Evolutionary conservation across 345 rosid species (phyloP).

Genomic region (Brassica juncea): DNA sequence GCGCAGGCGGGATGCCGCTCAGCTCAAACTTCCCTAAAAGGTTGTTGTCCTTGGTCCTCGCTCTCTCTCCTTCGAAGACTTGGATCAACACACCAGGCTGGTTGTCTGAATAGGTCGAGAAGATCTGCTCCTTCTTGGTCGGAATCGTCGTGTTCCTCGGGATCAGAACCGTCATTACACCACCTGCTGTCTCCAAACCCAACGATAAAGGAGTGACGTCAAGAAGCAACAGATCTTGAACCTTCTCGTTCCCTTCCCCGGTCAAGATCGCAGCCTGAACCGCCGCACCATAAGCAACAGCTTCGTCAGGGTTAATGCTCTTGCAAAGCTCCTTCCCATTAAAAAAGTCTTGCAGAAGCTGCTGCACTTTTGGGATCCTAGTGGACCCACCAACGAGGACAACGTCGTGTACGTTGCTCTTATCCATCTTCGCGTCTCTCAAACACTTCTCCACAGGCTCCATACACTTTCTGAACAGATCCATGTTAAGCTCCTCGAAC

Average conservation of each 20-base stretch:
- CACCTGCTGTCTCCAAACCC: conserved; percentile 63
- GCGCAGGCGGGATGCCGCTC: conserved; percentile 67
- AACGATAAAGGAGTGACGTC: conserved; percentile 58
- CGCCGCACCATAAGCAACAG: conserved; percentile 71
- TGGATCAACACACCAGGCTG: conserved; percentile 65
- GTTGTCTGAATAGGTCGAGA: conserved; percentile 63
- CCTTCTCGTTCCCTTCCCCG: conserved; percentile 70
- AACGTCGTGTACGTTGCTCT: conserved; percentile 55
- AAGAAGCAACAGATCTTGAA: conserved; percentile 57
- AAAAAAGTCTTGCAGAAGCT: conserved; percentile 55
- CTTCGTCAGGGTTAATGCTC: conserved; percentile 63
- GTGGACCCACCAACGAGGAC: conserved; percentile 65
- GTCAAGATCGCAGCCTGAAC: conserved; percentile 65
- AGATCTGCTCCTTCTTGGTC: conserved; percentile 60
- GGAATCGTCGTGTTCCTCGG: conserved; percentile 64
- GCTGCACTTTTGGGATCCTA: conserved; percentile 61
- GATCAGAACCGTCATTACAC: conserved; percentile 64
- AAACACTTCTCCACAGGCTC: conserved; percentile 61
- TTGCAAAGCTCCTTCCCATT: conserved; percentile 62
- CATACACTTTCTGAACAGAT: conserved; percentile 57
- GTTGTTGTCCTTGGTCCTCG: conserved; percentile 60
- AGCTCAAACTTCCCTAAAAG: conserved; percentile 65
- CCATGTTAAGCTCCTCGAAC: conserved; percentile 57
- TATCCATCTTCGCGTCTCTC: conserved; percentile 73
- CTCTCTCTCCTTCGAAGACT: conserved; percentile 62